A percentile compares a stretch with the other conserved stretches of the same genome.
Evolutionary conservation across 805 yeast genomes (phyloP).

Genomic region (Diddensiella transvaalensis): DNA sequence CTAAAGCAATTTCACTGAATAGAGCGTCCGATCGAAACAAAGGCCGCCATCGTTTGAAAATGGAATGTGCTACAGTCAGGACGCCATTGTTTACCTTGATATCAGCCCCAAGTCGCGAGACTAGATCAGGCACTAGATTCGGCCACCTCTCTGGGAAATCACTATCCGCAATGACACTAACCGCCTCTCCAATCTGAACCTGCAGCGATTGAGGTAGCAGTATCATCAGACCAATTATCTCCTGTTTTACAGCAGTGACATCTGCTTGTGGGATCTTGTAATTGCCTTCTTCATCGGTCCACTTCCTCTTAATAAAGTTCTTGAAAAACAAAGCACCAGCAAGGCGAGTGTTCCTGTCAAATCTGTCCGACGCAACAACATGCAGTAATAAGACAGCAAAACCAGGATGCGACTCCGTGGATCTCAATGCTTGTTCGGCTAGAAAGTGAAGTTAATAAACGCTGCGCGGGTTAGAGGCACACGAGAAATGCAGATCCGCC

Average conservation of each 20-base stretch:
- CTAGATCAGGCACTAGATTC: slow-evolving; percentile 54
- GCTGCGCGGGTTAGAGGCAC: too few species aligned
- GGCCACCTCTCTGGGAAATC: slow-evolving; percentile 95
- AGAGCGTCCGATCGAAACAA: slow-evolving; percentile 86
- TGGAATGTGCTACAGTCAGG: slow-evolving; percentile 87
- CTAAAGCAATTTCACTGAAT: slow-evolving; percentile 81
- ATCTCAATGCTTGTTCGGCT: slow-evolving; percentile 57
- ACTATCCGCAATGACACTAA: slow-evolving; percentile 87
- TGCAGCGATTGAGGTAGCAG: slow-evolving; percentile 69
- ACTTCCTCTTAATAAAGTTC: slow-evolving; percentile 75
- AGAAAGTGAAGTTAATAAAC: too few species aligned
- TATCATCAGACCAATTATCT: slow-evolving; percentile 85
- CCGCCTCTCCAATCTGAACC: slow-evolving; percentile 91
- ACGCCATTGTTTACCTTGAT: slow-evolving; percentile 79
- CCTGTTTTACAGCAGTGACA: slow-evolving; percentile 63
- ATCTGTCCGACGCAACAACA: slow-evolving; percentile 61
- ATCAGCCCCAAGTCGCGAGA: slow-evolving; percentile 64
- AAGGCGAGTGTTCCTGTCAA: slow-evolving; percentile 58
- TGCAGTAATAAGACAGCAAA: slow-evolving; percentile 74
- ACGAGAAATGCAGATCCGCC: too few species aligned
- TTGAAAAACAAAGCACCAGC: slow-evolving; percentile 92
- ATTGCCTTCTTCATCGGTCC: slow-evolving; percentile 88
- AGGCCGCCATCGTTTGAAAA: slow-evolving; percentile 96
- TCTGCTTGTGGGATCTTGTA: slow-evolving; percentile 61
- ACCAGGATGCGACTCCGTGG: slow-evolving; percentile 63